Percentiles rank a stretch among this genome's conserved stretches.
Conservation (phyloP, 345 rosid species). For the Cardamine chenopodiifolia region DNA sequence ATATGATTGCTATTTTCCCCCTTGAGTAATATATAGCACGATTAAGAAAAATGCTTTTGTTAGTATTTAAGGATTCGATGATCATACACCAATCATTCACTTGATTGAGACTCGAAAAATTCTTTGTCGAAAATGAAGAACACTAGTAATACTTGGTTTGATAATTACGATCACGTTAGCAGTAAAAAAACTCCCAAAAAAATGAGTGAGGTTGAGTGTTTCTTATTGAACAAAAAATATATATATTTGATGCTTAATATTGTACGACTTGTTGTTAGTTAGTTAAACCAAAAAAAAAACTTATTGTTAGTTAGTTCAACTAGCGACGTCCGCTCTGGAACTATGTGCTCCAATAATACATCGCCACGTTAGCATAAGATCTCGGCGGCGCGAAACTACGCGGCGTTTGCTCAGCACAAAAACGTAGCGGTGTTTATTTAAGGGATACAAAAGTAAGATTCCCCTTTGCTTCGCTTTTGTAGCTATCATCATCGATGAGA, state of each 20-base stretch:
- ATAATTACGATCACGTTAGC: not conserved
- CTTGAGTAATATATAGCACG: too few species aligned
- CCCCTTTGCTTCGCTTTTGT: not conserved
- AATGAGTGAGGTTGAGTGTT: not conserved
- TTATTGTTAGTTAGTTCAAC: not conserved
- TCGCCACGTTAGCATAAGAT: not conserved
- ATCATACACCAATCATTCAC: not conserved
- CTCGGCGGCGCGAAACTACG: conserved; percentile 42
- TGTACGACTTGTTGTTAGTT: too few species aligned
- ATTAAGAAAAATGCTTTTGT: too few species aligned
- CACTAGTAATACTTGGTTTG: not conserved
- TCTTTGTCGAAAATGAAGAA: too few species aligned
- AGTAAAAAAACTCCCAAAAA: not conserved
- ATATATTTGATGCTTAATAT: not conserved
- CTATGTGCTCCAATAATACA: not conserved
- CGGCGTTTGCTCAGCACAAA: conserved; percentile 37
- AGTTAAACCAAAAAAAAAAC: too few species aligned
- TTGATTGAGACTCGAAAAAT: not conserved
- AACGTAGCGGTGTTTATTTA: conserved; percentile 36
- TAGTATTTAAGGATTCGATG: not conserved
- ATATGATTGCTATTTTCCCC: not conserved
- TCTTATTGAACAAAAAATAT: too few species aligned
- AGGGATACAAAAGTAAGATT: not conserved
- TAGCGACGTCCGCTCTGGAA: not conserved
- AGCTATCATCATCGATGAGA: conserved; percentile 24